Base-by-base conservation (phyloP, 305 asterid species). In the Rubia tinctorum region DNA sequence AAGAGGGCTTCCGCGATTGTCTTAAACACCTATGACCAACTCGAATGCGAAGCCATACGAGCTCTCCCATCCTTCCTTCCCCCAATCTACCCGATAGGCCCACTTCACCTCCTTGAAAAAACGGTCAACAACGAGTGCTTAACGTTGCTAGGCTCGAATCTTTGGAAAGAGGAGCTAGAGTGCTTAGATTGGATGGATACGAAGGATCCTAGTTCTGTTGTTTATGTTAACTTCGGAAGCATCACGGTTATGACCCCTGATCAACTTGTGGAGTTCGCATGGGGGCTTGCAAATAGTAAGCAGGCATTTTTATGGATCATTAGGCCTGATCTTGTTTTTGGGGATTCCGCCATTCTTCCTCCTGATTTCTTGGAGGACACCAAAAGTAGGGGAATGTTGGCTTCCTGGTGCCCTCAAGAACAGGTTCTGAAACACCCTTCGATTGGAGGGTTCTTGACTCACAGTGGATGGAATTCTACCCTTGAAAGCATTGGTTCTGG, bases 1-100 rank as follows among this genome's bases (percentile, higher is more conserved):
- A 59, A 20, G 64, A 59, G 22, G 0, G 64, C 64, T 23, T 59
- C 37, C 3, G 64, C 64, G 10, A 59, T 59, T 10, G 64, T 59
- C 22, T 6, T 59, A 4, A 59, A 59, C 34, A 59, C 64, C 0
- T 59, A 59, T 17, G 53, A 76, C 4, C 69, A 30, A 12, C 0
- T 71, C 15, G 90, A 88, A 27, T 65, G 8, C 0, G 84, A 81
- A 8, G 81, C 43, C 12, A 17, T 91, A 17, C 14, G 79, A 4
- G 75, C 81, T 0, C 81, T 89, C 8, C 76, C 88, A 13, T n/a
- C 84, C 0, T 23, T 85, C 8, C 30, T 23, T 6, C 91, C 96
- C 6, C 85, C 93, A 6, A 68, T 80, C 6, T 87, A 84, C 59
- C 14, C 81, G 30, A 60, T 91, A 13, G 96, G 93, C 0, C 97